Percentiles rank a stretch among this genome's conserved stretches.
Evolutionary conservation across 805 yeast species (phyloP).

Genomic region (Lachancea quebecensis): DNA sequence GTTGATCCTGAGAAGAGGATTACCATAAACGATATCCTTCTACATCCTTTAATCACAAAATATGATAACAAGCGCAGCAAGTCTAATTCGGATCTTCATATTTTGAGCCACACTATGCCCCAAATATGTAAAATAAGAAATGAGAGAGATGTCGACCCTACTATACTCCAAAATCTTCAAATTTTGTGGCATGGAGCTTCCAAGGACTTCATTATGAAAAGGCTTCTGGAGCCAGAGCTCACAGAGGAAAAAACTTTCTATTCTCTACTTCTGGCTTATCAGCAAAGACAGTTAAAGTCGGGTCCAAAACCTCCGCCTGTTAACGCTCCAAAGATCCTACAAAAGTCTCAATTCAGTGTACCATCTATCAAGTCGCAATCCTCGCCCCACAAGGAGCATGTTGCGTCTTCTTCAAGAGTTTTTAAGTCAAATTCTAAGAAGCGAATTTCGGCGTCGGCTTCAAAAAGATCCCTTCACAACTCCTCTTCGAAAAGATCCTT

Average conservation of each 20-base stretch:
- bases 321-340: conserved; percentile 23
- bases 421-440: conserved; percentile 22
- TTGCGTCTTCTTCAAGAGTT: conserved; percentile 25
- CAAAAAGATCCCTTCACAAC: conserved; percentile 8
- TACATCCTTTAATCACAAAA: conserved; percentile 74
- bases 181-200: conserved; percentile 78
- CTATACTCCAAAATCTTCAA: conserved; percentile 66
- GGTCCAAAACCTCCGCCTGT: background rate
- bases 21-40: conserved; percentile 55
- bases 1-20: conserved; percentile 69
- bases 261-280: conserved; percentile 63
- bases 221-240: conserved; percentile 48
- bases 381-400: conserved; percentile 14
- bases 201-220: conserved; percentile 46
- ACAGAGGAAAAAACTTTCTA: conserved; percentile 78
- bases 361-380: conserved; percentile 15
- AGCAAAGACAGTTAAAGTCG: conserved; percentile 51
- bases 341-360: conserved; percentile 29
- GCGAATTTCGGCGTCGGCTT: conserved; percentile 9
- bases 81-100: conserved; percentile 25
- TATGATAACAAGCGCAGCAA: conserved; percentile 37
- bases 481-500: conserved; percentile 13
- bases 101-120: conserved; percentile 13
- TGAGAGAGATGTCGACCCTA: conserved; percentile 55
- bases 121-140: conserved; percentile 18